A percentile compares a stretch with the other conserved stretches of the same genome.
Conservation (phyloP, 2,329 filamentous ascomycete species). For the Mycosphaerelloides madeirae region DNA sequence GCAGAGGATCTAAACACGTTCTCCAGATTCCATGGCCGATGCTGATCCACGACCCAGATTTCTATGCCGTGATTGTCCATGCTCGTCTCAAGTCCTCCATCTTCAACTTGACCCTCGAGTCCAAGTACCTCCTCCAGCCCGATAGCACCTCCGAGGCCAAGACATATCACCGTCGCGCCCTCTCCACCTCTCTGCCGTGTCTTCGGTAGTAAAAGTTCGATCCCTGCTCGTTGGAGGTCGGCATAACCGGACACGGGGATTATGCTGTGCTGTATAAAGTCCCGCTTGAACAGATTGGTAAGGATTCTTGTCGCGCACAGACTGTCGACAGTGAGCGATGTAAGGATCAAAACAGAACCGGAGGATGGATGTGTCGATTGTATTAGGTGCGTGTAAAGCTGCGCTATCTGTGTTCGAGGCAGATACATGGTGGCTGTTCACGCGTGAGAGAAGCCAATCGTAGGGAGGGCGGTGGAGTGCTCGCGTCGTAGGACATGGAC, state of each 20-base stretch:
- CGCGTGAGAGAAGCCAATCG: neutral
- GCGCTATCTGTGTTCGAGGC: slow-evolving; percentile 79
- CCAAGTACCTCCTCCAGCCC: slow-evolving; percentile 78
- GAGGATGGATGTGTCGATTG: slow-evolving; percentile 83
- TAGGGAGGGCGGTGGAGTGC: neutral
- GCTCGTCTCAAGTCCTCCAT: slow-evolving; percentile 41
- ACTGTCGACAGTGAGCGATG: slow-evolving; percentile 89
- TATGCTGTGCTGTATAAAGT: slow-evolving; percentile 97
- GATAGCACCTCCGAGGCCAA: slow-evolving; percentile 87
- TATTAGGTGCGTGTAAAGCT: slow-evolving; percentile 86
- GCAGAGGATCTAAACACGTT: slow-evolving; percentile 68
- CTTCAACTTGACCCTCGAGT: slow-evolving; percentile 56
- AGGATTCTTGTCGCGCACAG: slow-evolving; percentile 94
- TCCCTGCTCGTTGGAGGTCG: slow-evolving; percentile 75
- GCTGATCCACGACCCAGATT: slow-evolving; percentile 88
- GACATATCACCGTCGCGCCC: slow-evolving; percentile 83
- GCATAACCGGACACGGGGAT: slow-evolving; percentile 90
- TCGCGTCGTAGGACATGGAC: neutral
- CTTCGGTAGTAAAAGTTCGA: slow-evolving; percentile 77
- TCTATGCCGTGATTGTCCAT: slow-evolving; percentile 72
- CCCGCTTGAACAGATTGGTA: slow-evolving; percentile 86
- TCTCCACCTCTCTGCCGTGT: slow-evolving; percentile 77
- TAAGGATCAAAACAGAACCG: slow-evolving; percentile 84
- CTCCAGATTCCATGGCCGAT: slow-evolving; percentile 88
- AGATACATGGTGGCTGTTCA: slow-evolving; percentile 70